A percentile compares a stretch with the other conserved stretches of the same genome.
These are phyloP conservation scores for Lyophyllum decastes DNA, from an alignment of 768 basidiomycete genomes.

Conservation along the genomic window DNA sequence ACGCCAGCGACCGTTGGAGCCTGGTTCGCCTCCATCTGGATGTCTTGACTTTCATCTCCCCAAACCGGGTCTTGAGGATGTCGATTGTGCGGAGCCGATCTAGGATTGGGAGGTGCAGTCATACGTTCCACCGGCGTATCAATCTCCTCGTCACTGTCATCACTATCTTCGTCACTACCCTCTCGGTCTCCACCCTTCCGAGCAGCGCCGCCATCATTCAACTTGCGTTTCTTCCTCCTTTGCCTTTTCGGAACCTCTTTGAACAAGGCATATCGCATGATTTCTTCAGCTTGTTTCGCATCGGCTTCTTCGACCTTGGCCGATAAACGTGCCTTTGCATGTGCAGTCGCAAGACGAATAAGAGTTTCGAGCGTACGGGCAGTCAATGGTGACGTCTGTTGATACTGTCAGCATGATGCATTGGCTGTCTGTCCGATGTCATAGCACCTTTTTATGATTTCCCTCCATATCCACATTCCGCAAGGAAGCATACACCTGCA, in stretches of 20 bases:
- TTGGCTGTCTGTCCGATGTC: background rate
- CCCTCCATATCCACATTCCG: constrained; percentile 91
- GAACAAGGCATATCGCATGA: constrained; percentile 96
- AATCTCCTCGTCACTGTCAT: constrained; percentile 47
- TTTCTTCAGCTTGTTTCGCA: constrained; percentile 89
- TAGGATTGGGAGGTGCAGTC: constrained; percentile 41
- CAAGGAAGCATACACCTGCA: constrained; percentile 87
- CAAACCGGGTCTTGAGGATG: constrained; percentile 59
- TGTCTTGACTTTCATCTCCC: constrained; percentile 69
- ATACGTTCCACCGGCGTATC: constrained; percentile 47
- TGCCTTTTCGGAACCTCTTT: constrained; percentile 91
- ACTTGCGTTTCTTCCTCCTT: constrained; percentile 83
- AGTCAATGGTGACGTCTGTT: constrained; percentile 92
- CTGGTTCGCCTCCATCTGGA: constrained; percentile 57
- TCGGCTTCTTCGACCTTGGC: constrained; percentile 81
- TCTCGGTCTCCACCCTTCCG: constrained; percentile 47
- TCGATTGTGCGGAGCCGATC: constrained; percentile 24
- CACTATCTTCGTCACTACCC: constrained; percentile 56
- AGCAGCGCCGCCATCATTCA: constrained; percentile 65
- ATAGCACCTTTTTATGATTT: constrained; percentile 77
- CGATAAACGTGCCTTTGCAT: constrained; percentile 94
- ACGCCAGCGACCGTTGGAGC: constrained; percentile 34
- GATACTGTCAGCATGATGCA: constrained; percentile 8
- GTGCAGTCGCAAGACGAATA: constrained; percentile 96
- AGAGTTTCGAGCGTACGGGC: constrained; percentile 98